A percentile compares a stretch with the other conserved stretches of the same genome.
Conservation (phyloP, 1,284 basidiomycete genomes). For the Puccinia coronata region DNA sequence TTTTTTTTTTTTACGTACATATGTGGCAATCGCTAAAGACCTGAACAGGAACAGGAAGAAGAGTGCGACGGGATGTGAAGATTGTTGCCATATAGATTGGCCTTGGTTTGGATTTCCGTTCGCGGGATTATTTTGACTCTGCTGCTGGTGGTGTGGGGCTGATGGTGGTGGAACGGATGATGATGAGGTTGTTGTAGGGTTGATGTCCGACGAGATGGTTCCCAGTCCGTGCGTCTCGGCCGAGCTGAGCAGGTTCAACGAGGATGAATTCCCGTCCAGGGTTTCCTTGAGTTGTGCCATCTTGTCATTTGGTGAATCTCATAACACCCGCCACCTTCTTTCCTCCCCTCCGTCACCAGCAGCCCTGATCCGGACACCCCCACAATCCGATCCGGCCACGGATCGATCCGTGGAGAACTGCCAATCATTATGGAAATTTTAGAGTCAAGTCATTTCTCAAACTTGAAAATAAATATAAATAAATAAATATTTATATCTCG, state of each 20-base stretch:
- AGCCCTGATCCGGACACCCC: too few species aligned
- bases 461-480: too few species aligned
- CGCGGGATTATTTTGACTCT: background rate
- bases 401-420: too few species aligned
- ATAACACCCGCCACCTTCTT: too few species aligned
- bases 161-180: background rate
- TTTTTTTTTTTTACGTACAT: slow-evolving; percentile 63
- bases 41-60: slow-evolving; percentile 84
- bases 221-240: slow-evolving; percentile 34
- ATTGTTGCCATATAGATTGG: slow-evolving; percentile 61
- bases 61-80: slow-evolving; percentile 78
- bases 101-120: background rate
- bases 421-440: too few species aligned
- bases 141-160: slow-evolving; percentile 11
- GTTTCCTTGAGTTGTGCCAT: slow-evolving; percentile 25
- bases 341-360: too few species aligned
- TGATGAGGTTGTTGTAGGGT: slow-evolving; percentile 3
- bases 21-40: slow-evolving; percentile 77
- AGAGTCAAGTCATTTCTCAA: too few species aligned
- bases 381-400: too few species aligned
- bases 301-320: too few species aligned
- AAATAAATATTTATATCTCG: too few species aligned
- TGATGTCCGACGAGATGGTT: slow-evolving; percentile 32
- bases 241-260: slow-evolving; percentile 29
- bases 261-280: slow-evolving; percentile 18